Evolutionary conservation across 768 basidiomycete genomes (phyloP).

Genomic region (Mycena venus): DNA sequence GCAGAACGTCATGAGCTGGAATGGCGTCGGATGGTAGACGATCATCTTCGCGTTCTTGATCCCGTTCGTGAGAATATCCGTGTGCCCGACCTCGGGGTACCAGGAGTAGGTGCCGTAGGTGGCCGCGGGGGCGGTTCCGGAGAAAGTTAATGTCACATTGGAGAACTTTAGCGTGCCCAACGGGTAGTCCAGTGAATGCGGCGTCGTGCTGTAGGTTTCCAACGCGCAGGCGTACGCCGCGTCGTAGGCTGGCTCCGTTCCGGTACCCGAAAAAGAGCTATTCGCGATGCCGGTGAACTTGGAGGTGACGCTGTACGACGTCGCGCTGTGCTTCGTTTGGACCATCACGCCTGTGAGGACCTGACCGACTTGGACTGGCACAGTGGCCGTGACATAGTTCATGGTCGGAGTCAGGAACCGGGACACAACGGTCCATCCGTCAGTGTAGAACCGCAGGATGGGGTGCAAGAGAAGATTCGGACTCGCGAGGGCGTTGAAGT

Average conservation of each 20-base stretch:
- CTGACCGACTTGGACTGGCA: not conserved
- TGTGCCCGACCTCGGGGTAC: not conserved
- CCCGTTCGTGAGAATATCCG: not conserved
- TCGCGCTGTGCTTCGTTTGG: not conserved
- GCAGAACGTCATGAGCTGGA: not conserved
- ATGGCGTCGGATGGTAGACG: not conserved
- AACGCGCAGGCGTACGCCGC: not conserved
- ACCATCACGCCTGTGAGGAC: not conserved
- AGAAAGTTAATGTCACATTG: not conserved
- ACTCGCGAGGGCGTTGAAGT: not conserved
- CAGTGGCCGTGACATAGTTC: not conserved
- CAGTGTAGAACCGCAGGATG: not conserved
- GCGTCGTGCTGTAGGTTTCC: not conserved
- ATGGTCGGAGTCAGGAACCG: not conserved
- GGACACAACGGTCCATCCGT: not conserved
- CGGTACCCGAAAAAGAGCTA: not conserved
- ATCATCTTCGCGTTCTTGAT: not conserved
- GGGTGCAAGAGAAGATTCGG: not conserved
- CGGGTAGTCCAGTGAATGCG: not conserved
- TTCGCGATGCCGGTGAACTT: not conserved
- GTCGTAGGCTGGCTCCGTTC: not conserved
- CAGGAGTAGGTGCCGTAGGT: not conserved
- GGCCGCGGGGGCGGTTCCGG: not conserved
- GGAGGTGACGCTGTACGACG: not conserved
- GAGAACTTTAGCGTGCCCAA: not conserved